Base-by-base conservation (phyloP, 768 basidiomycete species). In the Tulasnella sp. region DNA sequence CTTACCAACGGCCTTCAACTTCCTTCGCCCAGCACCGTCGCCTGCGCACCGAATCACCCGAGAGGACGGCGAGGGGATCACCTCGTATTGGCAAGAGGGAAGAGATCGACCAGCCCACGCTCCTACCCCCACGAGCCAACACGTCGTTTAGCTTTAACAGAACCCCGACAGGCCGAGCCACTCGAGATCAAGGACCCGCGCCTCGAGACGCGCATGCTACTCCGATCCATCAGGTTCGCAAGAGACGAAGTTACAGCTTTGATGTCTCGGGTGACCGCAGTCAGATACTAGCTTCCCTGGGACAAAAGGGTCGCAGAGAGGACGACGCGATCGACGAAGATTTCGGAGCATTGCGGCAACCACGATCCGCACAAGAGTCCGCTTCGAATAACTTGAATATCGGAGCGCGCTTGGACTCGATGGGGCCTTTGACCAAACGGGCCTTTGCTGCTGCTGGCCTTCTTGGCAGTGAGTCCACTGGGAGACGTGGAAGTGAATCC, bases 381-480 rank as follows among this genome's bases (percentile, higher is more conserved):
- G 64, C 64, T 17, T 65, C 64, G 0, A 65, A 34, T 65, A 40
- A n/a, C 64, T 34, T 34, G 35, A 65, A 65, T 17, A n/a, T 36
- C 0, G 69, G 14, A 22, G 71, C 34, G 16, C 34, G 37, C 35
- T 34, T 41, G 71, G 73, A 67, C 44, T 64, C 37, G 22, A 72
- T 73, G 35, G 73, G 73, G 32, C 73, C 72, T 19, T 22, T 71
- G 14, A 74, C 73, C 2, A 62, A 40, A 32, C 41, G 71, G 12
- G 73, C 71, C 26, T 74, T 74, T 16, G 62, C 44, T 8, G 73
- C 73, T 22, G 73, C 73, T 16, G 73, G 73, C 5, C 44, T 70
- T 52, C 59, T 40, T 17, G 59, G 69, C 17, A 35, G 22, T 32
- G 32, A 62, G 29, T 35, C 41, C 17, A 35, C 32, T n/a, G 47